Evolutionary conservation across 2,329 filamentous ascomycete species (phyloP).

Genomic region (Pestalotiopsis sp.): DNA sequence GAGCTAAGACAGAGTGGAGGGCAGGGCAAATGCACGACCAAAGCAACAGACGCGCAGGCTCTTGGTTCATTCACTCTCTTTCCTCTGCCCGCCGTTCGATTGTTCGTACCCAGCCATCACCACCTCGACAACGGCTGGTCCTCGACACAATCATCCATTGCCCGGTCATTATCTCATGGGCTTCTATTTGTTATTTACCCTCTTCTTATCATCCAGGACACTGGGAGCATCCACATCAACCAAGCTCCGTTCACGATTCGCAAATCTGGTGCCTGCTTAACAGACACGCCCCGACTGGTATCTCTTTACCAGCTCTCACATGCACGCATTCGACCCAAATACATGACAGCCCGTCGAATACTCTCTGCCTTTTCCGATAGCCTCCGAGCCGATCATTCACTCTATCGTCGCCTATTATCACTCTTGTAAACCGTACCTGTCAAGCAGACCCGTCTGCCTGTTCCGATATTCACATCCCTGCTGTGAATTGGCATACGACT

Average conservation of each 20-base stretch:
- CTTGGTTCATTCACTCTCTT: not conserved
- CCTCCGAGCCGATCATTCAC: not conserved
- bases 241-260: not conserved
- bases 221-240: not conserved
- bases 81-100: not conserved
- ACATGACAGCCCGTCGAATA: not conserved
- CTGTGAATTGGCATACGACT: not conserved
- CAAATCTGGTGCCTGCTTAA: not conserved
- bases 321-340: not conserved
- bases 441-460: not conserved
- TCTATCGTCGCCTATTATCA: not conserved
- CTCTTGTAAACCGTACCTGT: not conserved
- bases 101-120: not conserved
- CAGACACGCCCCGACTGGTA: not conserved
- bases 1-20: conserved; percentile 12
- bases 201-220: not conserved
- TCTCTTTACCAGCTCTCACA: not conserved
- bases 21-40: not conserved
- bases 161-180: not conserved
- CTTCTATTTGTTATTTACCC: not conserved
- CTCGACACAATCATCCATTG: not conserved
- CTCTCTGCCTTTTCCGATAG: not conserved
- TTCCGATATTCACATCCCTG: not conserved
- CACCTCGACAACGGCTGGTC: not conserved
- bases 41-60: conserved; percentile 5